Evolutionary conservation across 225 moss, liverwort and hornwort species (phyloP), one percentile per base, ranked within the genome.

Genomic region (Anthoceros angustus): DNA sequence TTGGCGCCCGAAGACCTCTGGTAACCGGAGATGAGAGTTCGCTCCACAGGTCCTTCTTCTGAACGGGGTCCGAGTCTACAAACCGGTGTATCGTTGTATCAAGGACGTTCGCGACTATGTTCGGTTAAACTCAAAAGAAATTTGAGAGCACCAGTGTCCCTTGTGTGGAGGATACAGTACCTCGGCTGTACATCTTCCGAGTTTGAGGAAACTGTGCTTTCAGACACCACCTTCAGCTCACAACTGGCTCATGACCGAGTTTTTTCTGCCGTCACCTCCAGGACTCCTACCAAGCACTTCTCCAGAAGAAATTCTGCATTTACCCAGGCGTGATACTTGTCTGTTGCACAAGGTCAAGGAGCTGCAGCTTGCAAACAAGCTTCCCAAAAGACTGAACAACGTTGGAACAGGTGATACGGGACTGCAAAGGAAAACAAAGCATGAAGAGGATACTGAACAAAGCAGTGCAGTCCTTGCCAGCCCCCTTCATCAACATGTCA

Each of bases 321-420:
- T 21, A 98, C 98, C 98, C 98, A 98, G 12, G 84, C 75, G 68
- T 98, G 95, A 75, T 98, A 89, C 72, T 98, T 98, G 72, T 92
- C 95, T 95, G 75, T 32, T 41, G 67, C 55, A 62, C 38, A 45
- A 39, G 46, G 75, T 98, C 68, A 91, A 91, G 85, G 74, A 15
- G 14, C 5, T 7, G 10, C 55, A 55, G 5, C 14, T 18, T 23
- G 14, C 12, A 18, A 32, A 32, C 40, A 75, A n/a, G n/a, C n/a
- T n/a, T n/a, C n/a, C n/a, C n/a, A n/a, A n/a, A n/a, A n/a, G n/a
- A 32, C 32, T 32, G 32, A 32, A 32, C 32, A 4, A 32, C 4
- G 32, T 32, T 32, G 32, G 32, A 4, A 32, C 32, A 32, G 4
- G 4, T 32, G 32, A 32, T 4, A 32, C 32, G 32, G 32, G 1